Conservation (phyloP, 108 stramenopile genomes). For the Schizochytrium sp. region DNA sequence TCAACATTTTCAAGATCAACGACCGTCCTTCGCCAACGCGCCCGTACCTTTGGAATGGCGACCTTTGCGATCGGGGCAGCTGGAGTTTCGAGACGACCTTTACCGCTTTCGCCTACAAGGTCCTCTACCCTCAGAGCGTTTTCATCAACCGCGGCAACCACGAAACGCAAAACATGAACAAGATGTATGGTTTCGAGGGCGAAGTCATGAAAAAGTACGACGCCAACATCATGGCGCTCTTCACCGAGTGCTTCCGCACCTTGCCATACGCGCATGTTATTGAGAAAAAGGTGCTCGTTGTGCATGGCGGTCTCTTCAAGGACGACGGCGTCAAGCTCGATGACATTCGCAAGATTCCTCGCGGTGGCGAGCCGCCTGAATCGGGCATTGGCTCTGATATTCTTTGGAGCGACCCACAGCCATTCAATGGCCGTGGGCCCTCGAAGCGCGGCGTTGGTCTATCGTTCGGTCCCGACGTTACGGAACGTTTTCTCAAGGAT, state of each 20-base stretch:
- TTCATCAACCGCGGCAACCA: slow-evolving; percentile 84
- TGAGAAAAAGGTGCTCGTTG: slow-evolving; percentile 78
- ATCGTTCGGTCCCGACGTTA: slow-evolving; percentile 92
- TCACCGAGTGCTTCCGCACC: slow-evolving; percentile 80
- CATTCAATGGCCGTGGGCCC: slow-evolving; percentile 78
- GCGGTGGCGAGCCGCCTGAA: slow-evolving; percentile 84
- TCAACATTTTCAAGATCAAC: slow-evolving; percentile 91
- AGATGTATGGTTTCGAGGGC: slow-evolving; percentile 96
- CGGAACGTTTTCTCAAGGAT: slow-evolving; percentile 65
- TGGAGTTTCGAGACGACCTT: slow-evolving; percentile 89
- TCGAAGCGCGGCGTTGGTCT: slow-evolving; percentile 92
- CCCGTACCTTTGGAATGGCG: slow-evolving; percentile 96
- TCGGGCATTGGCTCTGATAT: slow-evolving; percentile 89
- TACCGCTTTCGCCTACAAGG: slow-evolving; percentile 76
- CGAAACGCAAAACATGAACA: slow-evolving; percentile 97
- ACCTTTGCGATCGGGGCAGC: slow-evolving; percentile 93
- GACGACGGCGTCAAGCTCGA: slow-evolving; percentile 73
- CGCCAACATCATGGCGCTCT: slow-evolving; percentile 82
- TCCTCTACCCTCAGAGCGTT: slow-evolving; percentile 69
- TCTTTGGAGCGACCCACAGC: slow-evolving; percentile 96
- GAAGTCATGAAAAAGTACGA: slow-evolving; percentile 97
- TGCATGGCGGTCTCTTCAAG: slow-evolving; percentile 84
- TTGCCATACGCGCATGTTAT: slow-evolving; percentile 78
- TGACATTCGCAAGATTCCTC: slow-evolving; percentile 69
- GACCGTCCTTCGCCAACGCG: slow-evolving; percentile 69